Evolutionary conservation across 495 filamentous ascomycete genomes (phyloP), one percentile per base, ranked within the genome.

Genomic region (Sporormia fimetaria): DNA sequence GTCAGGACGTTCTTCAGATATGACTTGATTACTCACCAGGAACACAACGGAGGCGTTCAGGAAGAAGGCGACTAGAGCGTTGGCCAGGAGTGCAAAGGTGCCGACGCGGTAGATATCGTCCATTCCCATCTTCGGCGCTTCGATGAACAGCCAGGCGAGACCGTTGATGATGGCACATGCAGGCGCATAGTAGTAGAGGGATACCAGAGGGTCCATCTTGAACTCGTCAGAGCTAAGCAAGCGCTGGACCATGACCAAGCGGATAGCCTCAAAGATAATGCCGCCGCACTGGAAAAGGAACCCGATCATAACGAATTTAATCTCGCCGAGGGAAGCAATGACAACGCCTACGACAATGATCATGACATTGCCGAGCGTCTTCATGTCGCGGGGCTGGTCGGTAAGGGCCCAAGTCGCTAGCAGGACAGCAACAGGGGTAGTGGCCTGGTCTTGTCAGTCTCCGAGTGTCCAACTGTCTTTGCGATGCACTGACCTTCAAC

Each of bases 131-230:
- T 65, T 69, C 39, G 83, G 82, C 3, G 84, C 49, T 59, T 95
- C 87, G 57, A 83, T 73, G 59, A 87, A 69, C 30, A 95, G 69
- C 42, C 79, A 81, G 27, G 86, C 80, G 14, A 74, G 44, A 55
- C 75, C 74, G 67, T 94, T 95, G 80, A 94, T 92, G 52, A 76
- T 68, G 38, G 87, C 84, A 66, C 87, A 95, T 50, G 88, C 78
- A 5, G 87, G 87, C 7, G 87, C 87, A 53, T 88, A 95, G 71
- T 95, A 94, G 74, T 94, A 95, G 8, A 95, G 74, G 6, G 87
- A 94, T 24, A 95, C 87, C 26, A 94, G 73, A 36, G 87, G 87
- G 61, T 95, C 87, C 87, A 95, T 95, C 78, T 93, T 94, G 74
- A 76, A 93, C 67, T 93, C 87, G 36, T 82, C 70, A 8, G 81